Evolutionary conservation across 2,329 filamentous ascomycete species (phyloP).

Genomic region (Nemania sp.): DNA sequence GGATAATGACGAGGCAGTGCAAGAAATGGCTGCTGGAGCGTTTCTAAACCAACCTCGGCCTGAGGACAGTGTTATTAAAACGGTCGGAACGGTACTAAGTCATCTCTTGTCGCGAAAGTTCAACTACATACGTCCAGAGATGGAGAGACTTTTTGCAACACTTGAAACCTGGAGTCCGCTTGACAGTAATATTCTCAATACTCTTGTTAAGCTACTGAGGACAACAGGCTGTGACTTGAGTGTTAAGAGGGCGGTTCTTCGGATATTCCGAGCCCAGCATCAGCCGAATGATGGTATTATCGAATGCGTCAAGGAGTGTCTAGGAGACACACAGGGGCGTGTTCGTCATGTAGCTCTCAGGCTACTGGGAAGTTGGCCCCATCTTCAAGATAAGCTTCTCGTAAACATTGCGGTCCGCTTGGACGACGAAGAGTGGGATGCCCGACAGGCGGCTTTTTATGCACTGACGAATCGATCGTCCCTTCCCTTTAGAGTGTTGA

Average conservation of each 20-base stretch:
- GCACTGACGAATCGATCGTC: not conserved
- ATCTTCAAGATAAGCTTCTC: not conserved
- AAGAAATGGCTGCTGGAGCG: not conserved
- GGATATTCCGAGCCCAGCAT: not conserved
- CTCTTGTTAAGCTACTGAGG: not conserved
- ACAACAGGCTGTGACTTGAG: not conserved
- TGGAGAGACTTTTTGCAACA: not conserved
- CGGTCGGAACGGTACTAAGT: not conserved
- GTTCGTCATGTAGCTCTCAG: not conserved
- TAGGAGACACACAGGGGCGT: not conserved
- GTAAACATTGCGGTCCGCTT: not conserved
- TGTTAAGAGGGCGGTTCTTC: not conserved
- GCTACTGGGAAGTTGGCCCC: not conserved
- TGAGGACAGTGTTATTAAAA: not conserved
- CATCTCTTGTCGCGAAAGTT: too few relatives aligned
- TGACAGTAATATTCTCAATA: not conserved
- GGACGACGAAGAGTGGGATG: not conserved
- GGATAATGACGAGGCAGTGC: not conserved
- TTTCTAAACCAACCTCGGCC: not conserved
- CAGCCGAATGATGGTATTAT: slow-evolving; percentile 1
- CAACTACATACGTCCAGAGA: too few relatives aligned
- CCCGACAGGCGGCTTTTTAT: not conserved
- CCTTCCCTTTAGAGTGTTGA: not conserved
- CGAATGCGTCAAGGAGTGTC: not conserved
- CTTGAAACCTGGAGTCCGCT: not conserved